phyloP scores from a whole-genome alignment of 1,284 basidiomycete genomes.

The Trametes pubescens region DNA sequence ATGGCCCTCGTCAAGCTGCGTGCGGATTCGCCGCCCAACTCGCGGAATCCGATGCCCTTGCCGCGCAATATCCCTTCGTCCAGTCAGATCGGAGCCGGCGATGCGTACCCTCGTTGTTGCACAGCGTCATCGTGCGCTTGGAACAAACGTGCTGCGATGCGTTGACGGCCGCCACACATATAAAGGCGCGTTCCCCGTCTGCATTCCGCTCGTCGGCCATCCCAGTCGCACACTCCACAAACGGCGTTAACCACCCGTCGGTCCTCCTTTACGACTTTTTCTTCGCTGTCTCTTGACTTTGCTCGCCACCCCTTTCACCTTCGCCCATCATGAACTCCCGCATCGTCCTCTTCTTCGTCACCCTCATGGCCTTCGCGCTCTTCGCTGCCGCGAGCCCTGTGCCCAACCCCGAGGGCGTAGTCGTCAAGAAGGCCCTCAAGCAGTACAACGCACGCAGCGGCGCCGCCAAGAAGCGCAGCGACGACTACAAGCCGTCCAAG shows the following conservation, averaged over 20 bases:
- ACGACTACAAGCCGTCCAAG: conserved; percentile 35
- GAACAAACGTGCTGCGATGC: conserved; percentile 13
- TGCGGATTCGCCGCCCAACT: conserved; percentile 10
- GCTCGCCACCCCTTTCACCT: conserved; percentile 7
- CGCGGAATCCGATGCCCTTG: conserved; percentile 15
- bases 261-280: conserved; percentile 8
- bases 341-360: conserved; percentile 33
- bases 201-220: conserved; percentile 14
- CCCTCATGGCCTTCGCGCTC: conserved; percentile 31
- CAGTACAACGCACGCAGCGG: conserved; percentile 47
- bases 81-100: conserved; percentile 28
- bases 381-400: conserved; percentile 28
- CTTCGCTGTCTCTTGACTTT: conserved; percentile 13
- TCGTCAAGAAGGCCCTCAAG: conserved; percentile 39
- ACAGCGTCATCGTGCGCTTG: conserved; percentile 29
- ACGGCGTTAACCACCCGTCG: conserved; percentile 24
- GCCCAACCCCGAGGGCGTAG: conserved; percentile 22
- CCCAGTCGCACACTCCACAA: conserved; percentile 19
- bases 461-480: conserved; percentile 33
- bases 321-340: conserved; percentile 31
- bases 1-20: conserved; percentile 9
- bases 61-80: conserved; percentile 33
- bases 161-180: conserved; percentile 18
- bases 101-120: conserved; percentile 25
- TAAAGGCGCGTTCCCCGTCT: conserved; percentile 17